A percentile compares a stretch with the other conserved stretches of the same genome.
phyloP scores from a whole-genome alignment of 2,329 filamentous ascomycete species.

The Phyllosticta citribraziliensis region DNA sequence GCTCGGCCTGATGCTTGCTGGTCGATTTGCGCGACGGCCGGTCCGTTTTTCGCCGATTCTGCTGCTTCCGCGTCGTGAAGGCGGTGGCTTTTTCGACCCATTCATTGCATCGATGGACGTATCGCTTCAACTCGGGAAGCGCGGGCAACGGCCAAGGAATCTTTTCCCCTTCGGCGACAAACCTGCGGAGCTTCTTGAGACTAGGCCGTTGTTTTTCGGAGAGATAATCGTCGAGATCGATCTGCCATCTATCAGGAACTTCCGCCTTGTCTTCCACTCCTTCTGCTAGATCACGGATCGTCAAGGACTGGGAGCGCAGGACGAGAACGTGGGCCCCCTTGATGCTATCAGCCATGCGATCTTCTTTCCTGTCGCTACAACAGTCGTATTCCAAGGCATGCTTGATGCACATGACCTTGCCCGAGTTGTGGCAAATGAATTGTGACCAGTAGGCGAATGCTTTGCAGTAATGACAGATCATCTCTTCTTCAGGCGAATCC shows the following conservation, averaged over 20 bases:
- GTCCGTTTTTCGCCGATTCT: conserved; percentile 91
- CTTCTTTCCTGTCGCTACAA: conserved; percentile 57
- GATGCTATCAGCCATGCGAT: conserved; percentile 48
- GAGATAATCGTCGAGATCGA: conserved; percentile 76
- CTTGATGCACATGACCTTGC: conserved; percentile 70
- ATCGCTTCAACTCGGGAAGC: conserved; percentile 70
- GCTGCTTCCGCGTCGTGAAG: conserved; percentile 94
- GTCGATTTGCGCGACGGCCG: conserved; percentile 69
- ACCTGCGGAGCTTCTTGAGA: conserved; percentile 71
- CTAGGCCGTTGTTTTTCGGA: conserved; percentile 77
- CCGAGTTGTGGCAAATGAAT: conserved; percentile 73
- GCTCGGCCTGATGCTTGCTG: conserved; percentile 61
- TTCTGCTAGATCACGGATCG: conserved; percentile 54
- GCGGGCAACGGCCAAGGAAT: conserved; percentile 85
- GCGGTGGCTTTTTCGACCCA: conserved; percentile 96
- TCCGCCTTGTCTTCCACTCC: conserved; percentile 80
- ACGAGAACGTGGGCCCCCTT: conserved; percentile 58
- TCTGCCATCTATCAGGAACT: conserved; percentile 78
- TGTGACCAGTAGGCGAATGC: conserved; percentile 83
- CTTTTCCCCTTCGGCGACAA: conserved; percentile 89
- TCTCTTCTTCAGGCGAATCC: conserved; percentile 81
- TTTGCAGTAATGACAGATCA: conserved; percentile 88
- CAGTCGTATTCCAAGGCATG: conserved; percentile 76
- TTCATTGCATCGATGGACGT: conserved; percentile 92
- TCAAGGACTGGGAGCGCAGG: conserved; percentile 67